Evolutionary conservation across 345 rosid genomes (phyloP).

Genomic region (Ceriops tagal): DNA sequence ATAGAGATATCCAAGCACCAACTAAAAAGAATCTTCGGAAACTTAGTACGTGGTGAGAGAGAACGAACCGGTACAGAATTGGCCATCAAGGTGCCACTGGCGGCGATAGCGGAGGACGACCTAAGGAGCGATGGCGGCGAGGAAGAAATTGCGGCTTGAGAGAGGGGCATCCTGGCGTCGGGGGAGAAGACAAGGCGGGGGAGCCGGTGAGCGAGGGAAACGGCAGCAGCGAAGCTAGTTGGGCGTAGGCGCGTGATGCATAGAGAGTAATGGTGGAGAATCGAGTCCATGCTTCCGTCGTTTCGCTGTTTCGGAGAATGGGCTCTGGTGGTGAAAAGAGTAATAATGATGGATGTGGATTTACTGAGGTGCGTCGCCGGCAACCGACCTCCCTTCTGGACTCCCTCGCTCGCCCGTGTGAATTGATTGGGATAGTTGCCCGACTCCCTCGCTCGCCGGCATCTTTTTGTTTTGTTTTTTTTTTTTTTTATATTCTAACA

Average conservation of each 20-base stretch:
- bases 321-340: no score
- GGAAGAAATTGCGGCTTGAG: constrained; percentile 17
- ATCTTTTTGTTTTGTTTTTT: no score
- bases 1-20: background rate
- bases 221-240: constrained; percentile 12
- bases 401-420: no score
- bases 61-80: constrained; percentile 50
- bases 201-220: constrained; percentile 22
- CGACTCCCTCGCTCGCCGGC: no score
- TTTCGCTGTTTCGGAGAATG: no score
- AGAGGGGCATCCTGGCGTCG: constrained; percentile 14
- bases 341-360: no score
- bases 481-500: no score
- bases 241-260: constrained; percentile 39
- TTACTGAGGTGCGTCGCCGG: no score
- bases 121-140: constrained; percentile 14
- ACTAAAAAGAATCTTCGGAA: background rate
- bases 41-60: constrained; percentile 4
- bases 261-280: constrained; percentile 25
- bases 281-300: constrained; percentile 38
- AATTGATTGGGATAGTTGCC: no score
- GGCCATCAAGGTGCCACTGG: constrained; percentile 47
- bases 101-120: constrained; percentile 23
- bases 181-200: constrained; percentile 32
- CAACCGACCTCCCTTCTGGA: no score